A percentile compares a stretch with the other conserved stretches of the same genome.
Conservation (phyloP, 2,329 filamentous ascomycete species). For the Aspergillus jensenii region DNA sequence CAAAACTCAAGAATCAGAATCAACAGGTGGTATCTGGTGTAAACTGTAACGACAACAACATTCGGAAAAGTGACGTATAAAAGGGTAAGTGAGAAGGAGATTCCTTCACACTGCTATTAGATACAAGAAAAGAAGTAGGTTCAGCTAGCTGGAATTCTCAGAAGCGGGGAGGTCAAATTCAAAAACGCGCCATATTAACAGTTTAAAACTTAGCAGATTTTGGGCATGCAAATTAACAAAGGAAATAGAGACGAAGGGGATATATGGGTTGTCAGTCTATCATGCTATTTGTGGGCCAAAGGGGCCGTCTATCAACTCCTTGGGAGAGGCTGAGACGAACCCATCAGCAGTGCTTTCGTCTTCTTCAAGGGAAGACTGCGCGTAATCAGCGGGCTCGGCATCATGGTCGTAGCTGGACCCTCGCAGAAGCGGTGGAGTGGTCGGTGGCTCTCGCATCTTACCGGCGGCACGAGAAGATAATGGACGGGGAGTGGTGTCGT, state of each 20-base stretch:
- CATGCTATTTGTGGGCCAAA: slow-evolving; percentile 32
- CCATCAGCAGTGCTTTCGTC: slow-evolving; percentile 50
- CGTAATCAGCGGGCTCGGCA: slow-evolving; percentile 52
- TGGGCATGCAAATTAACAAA: slow-evolving; percentile 6
- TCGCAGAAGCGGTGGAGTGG: slow-evolving; percentile 57
- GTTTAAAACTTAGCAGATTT: not conserved
- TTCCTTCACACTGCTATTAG: slow-evolving; percentile 5
- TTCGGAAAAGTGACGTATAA: not conserved
- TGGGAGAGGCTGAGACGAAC: slow-evolving; percentile 36
- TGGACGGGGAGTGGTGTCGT: slow-evolving; percentile 29
- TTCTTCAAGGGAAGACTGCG: slow-evolving; percentile 49
- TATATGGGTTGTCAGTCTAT: slow-evolving; percentile 15
- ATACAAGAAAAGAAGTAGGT: slow-evolving; percentile 6
- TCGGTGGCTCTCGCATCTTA: slow-evolving; percentile 35
- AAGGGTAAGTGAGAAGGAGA: slow-evolving; percentile 1
- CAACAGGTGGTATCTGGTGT: slow-evolving; percentile 20
- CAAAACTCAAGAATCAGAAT: slow-evolving; percentile 5
- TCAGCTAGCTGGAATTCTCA: slow-evolving; percentile 5
- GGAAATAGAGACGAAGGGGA: slow-evolving; percentile 2
- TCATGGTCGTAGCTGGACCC: slow-evolving; percentile 60
- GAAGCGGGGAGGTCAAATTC: not conserved
- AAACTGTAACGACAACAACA: slow-evolving; percentile 3
- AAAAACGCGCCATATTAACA: slow-evolving; percentile 4
- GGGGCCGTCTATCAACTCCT: slow-evolving; percentile 27
- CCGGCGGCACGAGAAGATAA: slow-evolving; percentile 33